Base-by-base conservation (phyloP, 768 basidiomycete genomes). In the Boletus sp. region DNA sequence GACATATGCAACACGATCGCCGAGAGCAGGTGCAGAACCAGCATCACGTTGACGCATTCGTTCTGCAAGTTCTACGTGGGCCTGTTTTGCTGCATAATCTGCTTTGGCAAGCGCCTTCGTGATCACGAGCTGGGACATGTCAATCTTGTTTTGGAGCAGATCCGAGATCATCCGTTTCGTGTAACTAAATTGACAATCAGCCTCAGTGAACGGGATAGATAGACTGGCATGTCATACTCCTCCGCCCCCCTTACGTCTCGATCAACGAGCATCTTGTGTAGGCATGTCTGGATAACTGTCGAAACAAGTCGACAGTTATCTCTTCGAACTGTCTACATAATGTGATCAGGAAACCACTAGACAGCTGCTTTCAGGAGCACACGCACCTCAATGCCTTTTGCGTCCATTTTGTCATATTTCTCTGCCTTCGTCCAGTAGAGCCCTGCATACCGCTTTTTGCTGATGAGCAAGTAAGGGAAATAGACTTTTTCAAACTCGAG, bases 401-500 rank as follows among this genome's bases (percentile, higher is more conserved):
- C 89, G 63, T 99, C 97, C 97, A 98, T 98, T 75, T 98, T 98
- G 72, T 99, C 97, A 62, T 90, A 96, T 67, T 93, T 97, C 39
- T 98, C 95, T 13, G 87, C 76, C 59, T 83, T 86, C 2, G 97
- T 98, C 97, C 97, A 99, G 68, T 99, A 98, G 53, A 98, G 74
- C 7, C 97, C 97, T 2, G 97, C 97, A 71, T 99, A 99, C 42
- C 97, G 86, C 74, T 99, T 99, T 75, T 99, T 99, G 79, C 78
- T 98, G 73, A 99, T 99, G 46, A 99, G 85, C 50, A 99, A 73
- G 71, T 98, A 99, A 5, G 97, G 97, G 70, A 90, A 98, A 73
- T 99, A 99, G 6, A 98, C 95, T 70, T 99, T 98, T 69, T 99
- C 97, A 73, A 99, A 99, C 72, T 99, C 96, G 27, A 99, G 84